Conservation (phyloP, 345 rosid species). For the Gossypium thurberi region DNA sequence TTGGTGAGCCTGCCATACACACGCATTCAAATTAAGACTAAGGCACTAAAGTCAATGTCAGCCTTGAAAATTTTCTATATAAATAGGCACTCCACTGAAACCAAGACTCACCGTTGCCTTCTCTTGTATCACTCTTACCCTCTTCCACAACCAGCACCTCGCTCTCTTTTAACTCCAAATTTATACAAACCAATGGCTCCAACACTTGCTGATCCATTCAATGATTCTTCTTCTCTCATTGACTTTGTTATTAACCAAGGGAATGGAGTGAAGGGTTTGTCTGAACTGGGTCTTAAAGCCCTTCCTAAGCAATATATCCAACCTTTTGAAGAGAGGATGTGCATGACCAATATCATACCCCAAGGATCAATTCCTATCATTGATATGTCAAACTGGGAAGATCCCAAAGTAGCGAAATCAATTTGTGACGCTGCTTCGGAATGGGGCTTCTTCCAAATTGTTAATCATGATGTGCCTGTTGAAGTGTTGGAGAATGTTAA, state of each 20-base stretch:
- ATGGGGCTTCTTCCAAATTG: slow-evolving; percentile 26
- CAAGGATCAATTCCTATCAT: slow-evolving; percentile 2
- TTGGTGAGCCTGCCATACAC: background rate
- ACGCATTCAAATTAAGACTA: background rate
- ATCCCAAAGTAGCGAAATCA: background rate
- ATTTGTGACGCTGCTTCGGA: slow-evolving; percentile 13
- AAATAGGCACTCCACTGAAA: background rate
- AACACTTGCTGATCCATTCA: background rate
- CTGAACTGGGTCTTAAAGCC: slow-evolving; percentile 8
- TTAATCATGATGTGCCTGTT: slow-evolving; percentile 18
- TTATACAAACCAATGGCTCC: background rate
- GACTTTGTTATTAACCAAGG: slow-evolving; percentile 17
- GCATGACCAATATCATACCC: background rate
- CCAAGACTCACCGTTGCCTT: background rate
- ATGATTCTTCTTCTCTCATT: background rate
- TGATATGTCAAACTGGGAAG: slow-evolving; percentile 9
- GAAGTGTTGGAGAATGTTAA: slow-evolving; percentile 13
- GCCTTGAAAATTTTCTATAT: background rate
- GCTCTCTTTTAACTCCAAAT: background rate
- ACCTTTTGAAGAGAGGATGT: slow-evolving; percentile 1
- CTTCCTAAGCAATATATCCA: slow-evolving; percentile 15
- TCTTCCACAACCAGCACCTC: background rate
- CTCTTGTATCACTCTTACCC: background rate
- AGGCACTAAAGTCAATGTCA: too few species aligned
- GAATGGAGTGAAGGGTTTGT: slow-evolving; percentile 21